Conservation (phyloP, 1,284 basidiomycete genomes). For the Pisolithus thermaeus region DNA sequence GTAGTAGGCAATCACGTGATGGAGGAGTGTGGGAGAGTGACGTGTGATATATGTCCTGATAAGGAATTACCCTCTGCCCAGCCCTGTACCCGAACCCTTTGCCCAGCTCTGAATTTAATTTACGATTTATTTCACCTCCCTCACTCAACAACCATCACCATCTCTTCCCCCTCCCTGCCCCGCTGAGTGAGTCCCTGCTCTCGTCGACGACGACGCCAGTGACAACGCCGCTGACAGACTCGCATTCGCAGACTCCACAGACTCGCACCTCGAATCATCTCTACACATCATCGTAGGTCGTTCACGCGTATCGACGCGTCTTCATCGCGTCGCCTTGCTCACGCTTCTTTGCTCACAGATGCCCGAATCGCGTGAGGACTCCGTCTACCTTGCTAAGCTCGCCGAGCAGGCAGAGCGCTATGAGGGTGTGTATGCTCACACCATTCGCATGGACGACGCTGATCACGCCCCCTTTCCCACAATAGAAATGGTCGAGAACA, state of each 20-base stretch:
- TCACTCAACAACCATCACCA: constrained; percentile 44
- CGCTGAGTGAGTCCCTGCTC: constrained; percentile 25
- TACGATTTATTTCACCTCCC: constrained; percentile 40
- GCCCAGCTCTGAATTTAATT: constrained; percentile 47
- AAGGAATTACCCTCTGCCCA: constrained; percentile 29
- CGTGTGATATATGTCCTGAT: constrained; percentile 14
- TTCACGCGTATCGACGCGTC: constrained; percentile 30
- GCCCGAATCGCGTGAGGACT: constrained; percentile 90
- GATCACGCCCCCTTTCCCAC: constrained; percentile 9
- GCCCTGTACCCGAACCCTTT: constrained; percentile 42
- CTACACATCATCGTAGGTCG: constrained; percentile 30
- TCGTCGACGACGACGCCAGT: constrained; percentile 19
- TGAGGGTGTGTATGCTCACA: constrained; percentile 62
- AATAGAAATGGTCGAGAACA: constrained; percentile 97
- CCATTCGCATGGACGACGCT: constrained; percentile 7
- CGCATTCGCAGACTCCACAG: not conserved
- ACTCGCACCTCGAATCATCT: constrained; percentile 6
- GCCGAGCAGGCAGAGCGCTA: constrained; percentile 98
- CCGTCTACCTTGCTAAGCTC: constrained; percentile 99
- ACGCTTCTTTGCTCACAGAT: constrained; percentile 43
- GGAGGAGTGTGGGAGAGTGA: constrained; percentile 12
- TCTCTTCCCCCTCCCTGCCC: constrained; percentile 28
- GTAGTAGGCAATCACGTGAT: not conserved
- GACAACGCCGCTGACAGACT: constrained; percentile 27
- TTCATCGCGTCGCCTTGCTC: constrained; percentile 20